phyloP scores from a whole-genome alignment of 306 rosid species.

The Datisca glomerata region DNA sequence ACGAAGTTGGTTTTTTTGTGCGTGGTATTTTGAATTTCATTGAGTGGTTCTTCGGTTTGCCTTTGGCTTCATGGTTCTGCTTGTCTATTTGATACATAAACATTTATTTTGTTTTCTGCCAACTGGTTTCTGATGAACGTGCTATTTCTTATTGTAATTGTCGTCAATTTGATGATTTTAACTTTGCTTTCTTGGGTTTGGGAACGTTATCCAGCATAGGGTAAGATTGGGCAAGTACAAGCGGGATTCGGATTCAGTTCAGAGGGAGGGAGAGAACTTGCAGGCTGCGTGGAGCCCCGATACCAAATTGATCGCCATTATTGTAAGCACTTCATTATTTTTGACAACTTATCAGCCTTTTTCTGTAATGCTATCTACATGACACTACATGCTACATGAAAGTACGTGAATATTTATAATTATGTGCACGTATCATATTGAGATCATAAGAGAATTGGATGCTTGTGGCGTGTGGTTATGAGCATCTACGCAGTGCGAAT shows the following conservation, averaged over 20 bases:
- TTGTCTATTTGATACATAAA: too few species aligned
- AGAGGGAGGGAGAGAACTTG: conserved; percentile 78
- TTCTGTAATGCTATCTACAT: too few species aligned
- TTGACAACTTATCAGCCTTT: background rate
- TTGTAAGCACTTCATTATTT: conserved; percentile 37
- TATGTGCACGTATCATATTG: too few species aligned
- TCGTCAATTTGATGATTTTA: conserved; percentile 16
- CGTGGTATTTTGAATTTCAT: background rate
- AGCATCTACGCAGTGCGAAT: too few species aligned
- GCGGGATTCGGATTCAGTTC: conserved; percentile 73
- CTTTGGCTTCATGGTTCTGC: too few species aligned
- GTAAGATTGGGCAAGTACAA: conserved; percentile 86
- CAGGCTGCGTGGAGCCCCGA: conserved; percentile 98
- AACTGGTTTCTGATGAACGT: background rate
- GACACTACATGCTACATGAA: too few species aligned
- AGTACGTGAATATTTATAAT: background rate
- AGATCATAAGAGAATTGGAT: too few species aligned
- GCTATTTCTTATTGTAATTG: background rate
- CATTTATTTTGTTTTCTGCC: too few species aligned
- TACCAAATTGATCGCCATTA: conserved; percentile 66
- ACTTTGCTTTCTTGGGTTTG: conserved; percentile 22
- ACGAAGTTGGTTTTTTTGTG: background rate
- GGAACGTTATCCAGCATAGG: conserved; percentile 47
- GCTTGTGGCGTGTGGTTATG: too few species aligned
- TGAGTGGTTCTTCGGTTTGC: too few species aligned